These are phyloP conservation scores for Dioscorea alata DNA, from an alignment of 106 monocot genomes.

Conservation along the genomic window DNA sequence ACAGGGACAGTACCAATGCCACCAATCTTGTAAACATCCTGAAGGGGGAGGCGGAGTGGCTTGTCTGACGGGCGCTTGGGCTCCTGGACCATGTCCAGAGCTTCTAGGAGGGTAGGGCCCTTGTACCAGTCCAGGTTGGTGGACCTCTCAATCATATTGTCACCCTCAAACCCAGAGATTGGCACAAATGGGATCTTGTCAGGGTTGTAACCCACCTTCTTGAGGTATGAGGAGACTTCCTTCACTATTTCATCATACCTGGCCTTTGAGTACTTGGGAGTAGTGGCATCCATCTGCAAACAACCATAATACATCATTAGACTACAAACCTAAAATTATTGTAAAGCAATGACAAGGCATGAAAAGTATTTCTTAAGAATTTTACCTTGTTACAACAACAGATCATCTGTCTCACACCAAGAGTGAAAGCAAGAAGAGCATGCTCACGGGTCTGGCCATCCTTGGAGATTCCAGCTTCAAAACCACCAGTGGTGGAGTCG, in stretches of 20 bases:
- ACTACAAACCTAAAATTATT: too few species aligned
- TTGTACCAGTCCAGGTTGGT: constrained; percentile 20
- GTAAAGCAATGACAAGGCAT: too few species aligned
- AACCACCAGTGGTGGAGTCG: constrained; percentile 17
- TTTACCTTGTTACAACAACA: constrained; percentile 20
- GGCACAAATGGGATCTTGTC: constrained; percentile 18
- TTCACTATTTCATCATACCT: constrained; percentile 23
- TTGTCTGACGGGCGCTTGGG: constrained; percentile 15
- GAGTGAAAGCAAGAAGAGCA: constrained; percentile 18
- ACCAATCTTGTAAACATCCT: constrained; percentile 26
- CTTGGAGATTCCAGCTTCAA: constrained; percentile 24
- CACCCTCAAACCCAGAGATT: constrained; percentile 20
- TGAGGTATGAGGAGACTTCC: constrained; percentile 13
- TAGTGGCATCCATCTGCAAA: constrained; percentile 18
- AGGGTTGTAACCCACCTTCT: constrained; percentile 19
- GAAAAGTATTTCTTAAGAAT: too few species aligned
- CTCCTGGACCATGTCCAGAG: constrained; percentile 15
- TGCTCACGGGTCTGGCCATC: constrained; percentile 20
- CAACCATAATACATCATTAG: not conserved
- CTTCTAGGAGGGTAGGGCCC: constrained; percentile 20
- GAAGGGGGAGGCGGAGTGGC: constrained; percentile 20
- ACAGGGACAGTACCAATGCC: constrained; percentile 17
- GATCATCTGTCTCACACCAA: constrained; percentile 20
- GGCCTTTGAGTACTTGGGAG: constrained; percentile 20
- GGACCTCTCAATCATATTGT: constrained; percentile 19